Conservation (phyloP, 2,329 filamentous ascomycete species). For the Aureobasidium pullulans region DNA sequence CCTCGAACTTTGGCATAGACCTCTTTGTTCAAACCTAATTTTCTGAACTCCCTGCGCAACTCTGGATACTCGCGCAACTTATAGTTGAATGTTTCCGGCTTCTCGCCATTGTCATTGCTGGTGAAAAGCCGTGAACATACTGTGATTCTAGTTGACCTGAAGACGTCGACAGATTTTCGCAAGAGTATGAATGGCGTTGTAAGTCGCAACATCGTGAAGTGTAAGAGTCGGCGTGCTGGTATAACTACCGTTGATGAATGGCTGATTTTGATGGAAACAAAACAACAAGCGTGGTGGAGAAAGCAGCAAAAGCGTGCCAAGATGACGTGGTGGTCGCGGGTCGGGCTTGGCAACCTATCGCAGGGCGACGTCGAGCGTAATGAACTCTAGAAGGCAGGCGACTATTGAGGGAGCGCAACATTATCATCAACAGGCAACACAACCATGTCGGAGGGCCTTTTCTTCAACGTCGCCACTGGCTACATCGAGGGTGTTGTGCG, state of each 20-base stretch:
- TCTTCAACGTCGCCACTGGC: slow-evolving; percentile 50
- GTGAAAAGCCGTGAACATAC: neutral
- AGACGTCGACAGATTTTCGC: too few species aligned
- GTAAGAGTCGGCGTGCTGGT: too few species aligned
- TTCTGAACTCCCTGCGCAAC: neutral
- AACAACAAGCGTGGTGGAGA: neutral
- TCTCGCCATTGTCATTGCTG: too few species aligned
- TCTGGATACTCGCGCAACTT: neutral
- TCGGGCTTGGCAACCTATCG: neutral
- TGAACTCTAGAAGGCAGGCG: neutral
- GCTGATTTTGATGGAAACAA: neutral
- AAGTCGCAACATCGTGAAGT: too few species aligned
- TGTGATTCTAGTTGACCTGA: too few species aligned
- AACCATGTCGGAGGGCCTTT: slow-evolving; percentile 37
- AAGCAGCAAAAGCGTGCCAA: neutral
- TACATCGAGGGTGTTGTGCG: slow-evolving; percentile 97
- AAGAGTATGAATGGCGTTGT: too few species aligned
- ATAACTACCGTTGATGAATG: too few species aligned
- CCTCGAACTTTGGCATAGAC: neutral
- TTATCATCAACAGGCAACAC: neutral
- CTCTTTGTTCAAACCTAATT: neutral
- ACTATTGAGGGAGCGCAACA: neutral
- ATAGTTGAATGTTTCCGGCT: neutral
- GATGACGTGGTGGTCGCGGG: slow-evolving; percentile 1
- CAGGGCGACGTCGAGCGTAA: slow-evolving; percentile 1